phyloP scores from a whole-genome alignment of 352 stramenopile genomes.

The Globisporangium rhizosaccharum region DNA sequence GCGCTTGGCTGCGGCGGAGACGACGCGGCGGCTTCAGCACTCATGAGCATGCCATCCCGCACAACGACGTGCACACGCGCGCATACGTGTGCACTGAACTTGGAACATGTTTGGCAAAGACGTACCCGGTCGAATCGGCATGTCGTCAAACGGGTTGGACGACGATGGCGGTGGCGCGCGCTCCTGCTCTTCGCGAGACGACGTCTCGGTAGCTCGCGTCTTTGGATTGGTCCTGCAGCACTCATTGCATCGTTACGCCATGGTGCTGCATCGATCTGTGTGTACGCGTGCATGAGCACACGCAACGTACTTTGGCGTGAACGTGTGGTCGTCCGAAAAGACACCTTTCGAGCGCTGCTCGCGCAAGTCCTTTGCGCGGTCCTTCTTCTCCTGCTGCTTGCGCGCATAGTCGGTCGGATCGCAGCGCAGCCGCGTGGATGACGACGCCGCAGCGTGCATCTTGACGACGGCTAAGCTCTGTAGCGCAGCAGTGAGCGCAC shows the following conservation, averaged over 20 bases:
- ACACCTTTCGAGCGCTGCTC: slow-evolving; percentile 60
- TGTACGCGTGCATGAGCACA: background rate
- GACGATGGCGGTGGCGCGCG: slow-evolving; percentile 9
- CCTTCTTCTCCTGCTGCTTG: slow-evolving; percentile 72
- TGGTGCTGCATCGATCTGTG: background rate
- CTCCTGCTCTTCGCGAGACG: slow-evolving; percentile 51
- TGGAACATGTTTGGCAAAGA: slow-evolving; percentile 2
- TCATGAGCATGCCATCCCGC: slow-evolving; percentile 19
- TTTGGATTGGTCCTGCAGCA: slow-evolving; percentile 43
- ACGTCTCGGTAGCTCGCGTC: slow-evolving; percentile 20
- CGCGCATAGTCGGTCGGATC: slow-evolving; percentile 79
- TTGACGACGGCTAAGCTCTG: too few species aligned
- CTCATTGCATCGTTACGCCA: background rate
- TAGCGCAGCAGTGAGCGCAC: too few species aligned
- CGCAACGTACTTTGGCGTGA: slow-evolving; percentile 55
- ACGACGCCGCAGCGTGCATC: slow-evolving; percentile 9
- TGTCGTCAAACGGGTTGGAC: slow-evolving; percentile 31
- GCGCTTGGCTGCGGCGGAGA: slow-evolving; percentile 5
- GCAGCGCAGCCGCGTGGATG: slow-evolving; percentile 55
- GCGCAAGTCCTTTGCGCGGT: slow-evolving; percentile 68
- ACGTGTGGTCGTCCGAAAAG: slow-evolving; percentile 75
- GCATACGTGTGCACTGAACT: background rate
- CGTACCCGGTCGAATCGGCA: slow-evolving; percentile 40
- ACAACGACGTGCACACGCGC: background rate
- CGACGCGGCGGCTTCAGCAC: slow-evolving; percentile 15